Conservation (phyloP, 164 flowering plant genomes). For the Umbilicus rupestris region DNA sequence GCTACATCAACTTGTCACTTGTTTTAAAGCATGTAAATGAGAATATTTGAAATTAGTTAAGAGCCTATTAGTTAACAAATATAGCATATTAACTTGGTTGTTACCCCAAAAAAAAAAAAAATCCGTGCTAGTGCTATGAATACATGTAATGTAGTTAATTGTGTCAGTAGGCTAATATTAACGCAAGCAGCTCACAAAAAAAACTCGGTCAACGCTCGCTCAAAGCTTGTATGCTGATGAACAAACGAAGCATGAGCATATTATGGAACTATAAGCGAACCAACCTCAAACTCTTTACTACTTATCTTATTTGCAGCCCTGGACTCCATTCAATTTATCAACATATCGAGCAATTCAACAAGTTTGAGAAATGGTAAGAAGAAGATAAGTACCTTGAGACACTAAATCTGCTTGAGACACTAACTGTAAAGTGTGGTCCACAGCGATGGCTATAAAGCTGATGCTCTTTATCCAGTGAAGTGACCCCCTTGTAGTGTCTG, state of each 20-base stretch:
- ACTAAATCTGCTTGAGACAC: slow-evolving; percentile 56
- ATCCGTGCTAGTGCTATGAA: background rate
- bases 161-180: background rate
- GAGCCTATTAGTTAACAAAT: too few relatives aligned
- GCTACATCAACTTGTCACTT: background rate
- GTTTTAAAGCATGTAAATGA: background rate
- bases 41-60: background rate
- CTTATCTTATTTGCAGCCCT: background rate
- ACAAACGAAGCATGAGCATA: background rate
- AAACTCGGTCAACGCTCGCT: background rate
- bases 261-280: background rate
- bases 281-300: too few relatives aligned
- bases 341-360: background rate
- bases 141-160: background rate
- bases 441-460: slow-evolving; percentile 59
- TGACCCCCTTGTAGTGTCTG: slow-evolving; percentile 66
- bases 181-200: background rate
- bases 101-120: background rate
- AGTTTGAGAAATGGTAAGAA: background rate
- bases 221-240: background rate
- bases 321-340: background rate
- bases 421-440: slow-evolving; percentile 76
- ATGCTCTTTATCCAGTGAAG: slow-evolving; percentile 96
- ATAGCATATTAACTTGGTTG: background rate
- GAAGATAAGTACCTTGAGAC: slow-evolving; percentile 38